phyloP scores from a whole-genome alignment of 306 rosid species.

The Crotalaria pallida region DNA sequence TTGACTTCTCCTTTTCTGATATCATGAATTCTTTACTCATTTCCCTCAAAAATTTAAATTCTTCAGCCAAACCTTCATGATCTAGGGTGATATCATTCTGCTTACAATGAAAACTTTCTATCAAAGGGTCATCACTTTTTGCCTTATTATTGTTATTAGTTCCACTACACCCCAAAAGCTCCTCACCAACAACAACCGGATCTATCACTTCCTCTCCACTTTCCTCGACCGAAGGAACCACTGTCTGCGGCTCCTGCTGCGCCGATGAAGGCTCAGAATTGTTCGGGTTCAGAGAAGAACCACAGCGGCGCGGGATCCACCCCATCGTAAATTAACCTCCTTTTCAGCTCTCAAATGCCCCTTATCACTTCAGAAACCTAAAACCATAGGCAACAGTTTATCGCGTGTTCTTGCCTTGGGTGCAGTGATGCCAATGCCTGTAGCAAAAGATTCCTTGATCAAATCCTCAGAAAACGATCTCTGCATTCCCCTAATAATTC shows the following conservation, averaged over 20 bases:
- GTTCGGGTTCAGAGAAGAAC: constrained; percentile 52
- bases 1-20: constrained; percentile 34
- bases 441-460: constrained; percentile 48
- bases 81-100: constrained; percentile 34
- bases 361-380: too few species aligned
- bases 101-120: constrained; percentile 35
- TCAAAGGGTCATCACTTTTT: constrained; percentile 41
- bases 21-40: constrained; percentile 26
- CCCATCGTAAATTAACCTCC: too few species aligned
- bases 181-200: constrained; percentile 40
- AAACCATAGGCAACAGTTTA: too few species aligned
- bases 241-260: constrained; percentile 44
- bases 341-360: too few species aligned
- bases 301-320: too few species aligned
- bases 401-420: constrained; percentile 95
- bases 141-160: too few species aligned
- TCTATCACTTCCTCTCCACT: constrained; percentile 44
- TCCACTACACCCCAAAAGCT: too few species aligned
- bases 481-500: constrained; percentile 99
- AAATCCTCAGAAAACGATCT: constrained; percentile 76
- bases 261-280: constrained; percentile 39
- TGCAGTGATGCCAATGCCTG: constrained; percentile 76
- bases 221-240: constrained; percentile 42
- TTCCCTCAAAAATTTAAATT: too few species aligned
- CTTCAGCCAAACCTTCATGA: constrained; percentile 32